Percentiles rank a stretch among this genome's conserved stretches.
Conservation (phyloP, 1,139 yeast species). For the Geotrichum restrictum region DNA sequence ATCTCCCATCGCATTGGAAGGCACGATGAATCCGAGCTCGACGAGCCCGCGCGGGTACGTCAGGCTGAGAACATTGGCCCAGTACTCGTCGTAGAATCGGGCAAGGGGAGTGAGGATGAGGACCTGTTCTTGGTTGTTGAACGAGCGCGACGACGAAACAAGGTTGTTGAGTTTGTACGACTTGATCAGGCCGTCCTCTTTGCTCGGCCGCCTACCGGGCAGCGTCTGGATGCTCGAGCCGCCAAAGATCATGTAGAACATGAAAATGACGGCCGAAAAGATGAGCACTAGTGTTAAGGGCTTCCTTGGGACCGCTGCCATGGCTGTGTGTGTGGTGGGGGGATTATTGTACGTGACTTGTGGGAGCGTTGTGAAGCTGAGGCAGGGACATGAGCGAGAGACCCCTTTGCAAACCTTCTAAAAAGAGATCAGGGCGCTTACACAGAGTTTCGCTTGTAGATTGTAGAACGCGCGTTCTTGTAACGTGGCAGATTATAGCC, state of each 20-base stretch:
- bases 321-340: neutral
- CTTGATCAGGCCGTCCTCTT: conserved; percentile 43
- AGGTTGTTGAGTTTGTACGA: conserved; percentile 80
- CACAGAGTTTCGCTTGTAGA: neutral
- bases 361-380: neutral
- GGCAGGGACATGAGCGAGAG: neutral
- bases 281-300: conserved; percentile 3
- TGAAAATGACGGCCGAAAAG: neutral
- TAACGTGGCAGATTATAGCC: conserved; percentile 4
- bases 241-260: conserved; percentile 5
- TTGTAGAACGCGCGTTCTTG: neutral
- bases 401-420: neutral
- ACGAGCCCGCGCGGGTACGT: conserved; percentile 79
- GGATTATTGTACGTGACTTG: neutral
- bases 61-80: conserved; percentile 73
- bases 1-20: conserved; percentile 78
- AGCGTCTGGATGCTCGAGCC: conserved; percentile 6
- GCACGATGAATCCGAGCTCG: conserved; percentile 87
- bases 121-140: conserved; percentile 72
- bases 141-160: conserved; percentile 65
- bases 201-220: conserved; percentile 1
- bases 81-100: conserved; percentile 74
- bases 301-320: conserved; percentile 8
- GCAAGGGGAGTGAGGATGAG: conserved; percentile 86
- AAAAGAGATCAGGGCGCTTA: neutral